Evolutionary conservation across 1,284 basidiomycete species (phyloP).

Genomic region (Hemileia vastatrix): DNA sequence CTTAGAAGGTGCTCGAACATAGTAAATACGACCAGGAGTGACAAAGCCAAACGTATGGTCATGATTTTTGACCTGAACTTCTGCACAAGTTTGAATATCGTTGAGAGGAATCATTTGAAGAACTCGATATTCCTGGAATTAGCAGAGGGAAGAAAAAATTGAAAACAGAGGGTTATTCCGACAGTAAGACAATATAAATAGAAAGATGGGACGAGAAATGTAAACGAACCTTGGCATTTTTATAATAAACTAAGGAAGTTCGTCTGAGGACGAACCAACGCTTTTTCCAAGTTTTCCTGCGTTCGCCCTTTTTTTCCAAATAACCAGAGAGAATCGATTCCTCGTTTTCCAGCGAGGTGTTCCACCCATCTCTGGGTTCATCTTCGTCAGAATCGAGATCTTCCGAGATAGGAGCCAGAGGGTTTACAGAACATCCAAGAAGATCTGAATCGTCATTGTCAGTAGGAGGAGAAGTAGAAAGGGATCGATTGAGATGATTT

Average conservation of each 20-base stretch:
- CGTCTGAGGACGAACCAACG: slow-evolving; percentile 93
- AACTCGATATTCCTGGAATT: slow-evolving; percentile 66
- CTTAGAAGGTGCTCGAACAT: slow-evolving; percentile 66
- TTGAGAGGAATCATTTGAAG: slow-evolving; percentile 77
- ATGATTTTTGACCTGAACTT: slow-evolving; percentile 80
- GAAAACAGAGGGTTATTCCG: not conserved
- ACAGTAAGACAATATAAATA: not conserved
- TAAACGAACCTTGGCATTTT: slow-evolving; percentile 61
- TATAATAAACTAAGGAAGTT: slow-evolving; percentile 91
- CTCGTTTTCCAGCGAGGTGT: slow-evolving; percentile 24
- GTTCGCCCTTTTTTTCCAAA: slow-evolving; percentile 89
- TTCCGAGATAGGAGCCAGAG: no score
- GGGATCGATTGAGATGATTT: no score
- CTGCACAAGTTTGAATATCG: slow-evolving; percentile 82
- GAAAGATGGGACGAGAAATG: not conserved
- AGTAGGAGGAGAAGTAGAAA: no score
- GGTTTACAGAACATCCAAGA: no score
- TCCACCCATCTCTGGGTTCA: no score
- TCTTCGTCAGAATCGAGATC: slow-evolving; percentile 19
- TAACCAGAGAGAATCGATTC: slow-evolving; percentile 53
- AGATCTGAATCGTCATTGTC: no score
- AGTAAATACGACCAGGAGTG: slow-evolving; percentile 81
- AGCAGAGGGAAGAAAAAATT: not conserved
- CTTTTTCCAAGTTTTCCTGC: slow-evolving; percentile 98
- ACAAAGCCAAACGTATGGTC: slow-evolving; percentile 84